Conservation (phyloP, 2,329 filamentous ascomycete species). For the Nannizziopsis barbatae region DNA sequence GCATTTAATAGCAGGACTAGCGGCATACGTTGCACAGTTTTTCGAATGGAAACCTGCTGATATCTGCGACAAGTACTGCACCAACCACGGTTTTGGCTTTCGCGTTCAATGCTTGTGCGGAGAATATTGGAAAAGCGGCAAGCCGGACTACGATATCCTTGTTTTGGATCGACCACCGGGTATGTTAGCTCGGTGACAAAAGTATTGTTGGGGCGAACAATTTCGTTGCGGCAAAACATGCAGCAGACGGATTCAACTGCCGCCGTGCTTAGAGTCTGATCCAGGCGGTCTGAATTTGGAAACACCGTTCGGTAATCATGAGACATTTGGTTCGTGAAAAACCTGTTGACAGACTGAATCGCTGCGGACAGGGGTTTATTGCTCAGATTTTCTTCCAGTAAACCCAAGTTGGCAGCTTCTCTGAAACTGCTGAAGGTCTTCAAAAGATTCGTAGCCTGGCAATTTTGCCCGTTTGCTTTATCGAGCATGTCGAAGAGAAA, state of each 20-base stretch:
- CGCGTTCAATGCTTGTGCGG: conserved; percentile 83
- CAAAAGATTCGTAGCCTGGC: conserved; percentile 88
- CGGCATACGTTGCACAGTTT: conserved; percentile 71
- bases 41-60: conserved; percentile 73
- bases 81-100: conserved; percentile 84
- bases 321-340: conserved; percentile 69
- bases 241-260: conserved; percentile 57
- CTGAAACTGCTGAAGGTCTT: conserved; percentile 78
- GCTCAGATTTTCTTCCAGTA: conserved; percentile 73
- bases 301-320: conserved; percentile 62
- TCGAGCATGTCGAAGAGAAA: conserved; percentile 97
- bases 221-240: conserved; percentile 78
- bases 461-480: conserved; percentile 86
- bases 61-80: conserved; percentile 85
- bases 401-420: conserved; percentile 62
- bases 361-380: conserved; percentile 64
- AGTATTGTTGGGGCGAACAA: conserved; percentile 63
- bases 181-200: conserved; percentile 82
- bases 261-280: conserved; percentile 47
- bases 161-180: conserved; percentile 48
- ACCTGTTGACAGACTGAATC: conserved; percentile 76
- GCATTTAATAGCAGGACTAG: conserved; percentile 79
- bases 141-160: conserved; percentile 35
- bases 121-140: conserved; percentile 73
- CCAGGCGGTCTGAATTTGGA: conserved; percentile 53